Evolutionary conservation across 441 rosid genomes (phyloP).

Genomic region (Populus hybrid): DNA sequence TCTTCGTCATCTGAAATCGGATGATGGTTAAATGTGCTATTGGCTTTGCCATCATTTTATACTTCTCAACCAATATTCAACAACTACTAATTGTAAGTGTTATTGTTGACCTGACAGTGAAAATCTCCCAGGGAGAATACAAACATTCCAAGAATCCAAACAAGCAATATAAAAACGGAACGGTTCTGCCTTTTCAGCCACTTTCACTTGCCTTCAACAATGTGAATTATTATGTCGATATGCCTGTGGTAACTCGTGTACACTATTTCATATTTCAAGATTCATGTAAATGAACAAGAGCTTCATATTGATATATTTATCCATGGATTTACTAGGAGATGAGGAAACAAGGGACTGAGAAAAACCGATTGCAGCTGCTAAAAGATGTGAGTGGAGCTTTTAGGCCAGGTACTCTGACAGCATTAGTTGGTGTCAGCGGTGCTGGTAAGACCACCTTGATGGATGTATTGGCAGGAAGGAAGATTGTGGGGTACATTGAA

Average conservation of each 20-base stretch:
- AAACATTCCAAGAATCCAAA: neutral
- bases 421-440: slow-evolving; percentile 76
- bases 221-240: slow-evolving; percentile 53
- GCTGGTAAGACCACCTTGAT: slow-evolving; percentile 85
- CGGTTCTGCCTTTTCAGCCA: slow-evolving; percentile 52
- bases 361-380: slow-evolving; percentile 49
- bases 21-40: neutral
- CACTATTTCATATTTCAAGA: neutral
- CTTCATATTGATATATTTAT: neutral
- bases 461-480: slow-evolving; percentile 81
- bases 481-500: slow-evolving; percentile 62
- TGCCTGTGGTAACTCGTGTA: slow-evolving; percentile 48
- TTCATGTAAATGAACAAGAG: neutral
- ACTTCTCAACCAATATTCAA: neutral
- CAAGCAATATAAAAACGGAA: slow-evolving; percentile 30
- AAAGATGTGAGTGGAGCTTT: slow-evolving; percentile 66
- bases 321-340: slow-evolving; percentile 44
- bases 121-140: slow-evolving; percentile 17
- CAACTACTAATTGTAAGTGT: slow-evolving; percentile 22
- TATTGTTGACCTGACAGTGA: slow-evolving; percentile 26
- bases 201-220: slow-evolving; percentile 50
- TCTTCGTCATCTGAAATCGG: too few relatives aligned
- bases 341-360: slow-evolving; percentile 52
- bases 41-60: neutral
- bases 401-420: slow-evolving; percentile 67